These are phyloP conservation scores for Leptodermis oblonga DNA, from an alignment of 257 asterid species.

Conservation along the genomic window DNA sequence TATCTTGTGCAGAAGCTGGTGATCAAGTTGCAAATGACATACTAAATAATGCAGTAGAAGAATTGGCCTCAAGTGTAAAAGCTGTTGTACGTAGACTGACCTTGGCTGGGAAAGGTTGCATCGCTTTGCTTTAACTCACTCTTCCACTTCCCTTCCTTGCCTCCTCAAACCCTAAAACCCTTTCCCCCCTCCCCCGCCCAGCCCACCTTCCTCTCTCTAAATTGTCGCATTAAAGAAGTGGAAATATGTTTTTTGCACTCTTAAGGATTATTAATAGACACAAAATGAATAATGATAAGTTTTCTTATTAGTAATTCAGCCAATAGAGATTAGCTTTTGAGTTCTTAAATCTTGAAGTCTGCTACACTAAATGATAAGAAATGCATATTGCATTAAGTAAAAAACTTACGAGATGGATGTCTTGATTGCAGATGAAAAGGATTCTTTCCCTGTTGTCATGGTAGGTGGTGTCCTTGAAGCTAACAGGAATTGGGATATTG, in stretches of 20 bases:
- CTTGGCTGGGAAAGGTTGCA: constrained; percentile 81
- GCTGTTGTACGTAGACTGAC: constrained; percentile 77
- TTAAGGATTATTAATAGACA: not conserved
- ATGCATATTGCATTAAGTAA: not conserved
- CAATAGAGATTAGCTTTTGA: not conserved
- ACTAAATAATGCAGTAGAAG: constrained; percentile 69
- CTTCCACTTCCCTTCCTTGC: not conserved
- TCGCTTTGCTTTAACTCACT: constrained; percentile 1
- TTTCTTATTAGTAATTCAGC: not conserved
- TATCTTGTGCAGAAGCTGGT: constrained; percentile 91
- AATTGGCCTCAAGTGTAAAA: constrained; percentile 70
- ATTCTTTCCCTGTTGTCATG: constrained; percentile 80
- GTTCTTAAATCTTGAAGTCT: not conserved
- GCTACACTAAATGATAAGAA: not conserved
- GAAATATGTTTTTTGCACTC: not conserved
- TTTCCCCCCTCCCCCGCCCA: not conserved
- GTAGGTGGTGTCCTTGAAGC: constrained; percentile 95
- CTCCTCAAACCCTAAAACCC: not conserved
- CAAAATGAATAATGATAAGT: not conserved
- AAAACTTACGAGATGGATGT: constrained; percentile 11
- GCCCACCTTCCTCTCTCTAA: not conserved
- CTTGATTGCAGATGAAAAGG: constrained; percentile 59
- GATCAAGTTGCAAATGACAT: constrained; percentile 80
- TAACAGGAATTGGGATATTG: constrained; percentile 80
- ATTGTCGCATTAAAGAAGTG: too few species aligned